Conservation (phyloP, 1,284 basidiomycete species). For the Exobasidium cylindrosporum region DNA sequence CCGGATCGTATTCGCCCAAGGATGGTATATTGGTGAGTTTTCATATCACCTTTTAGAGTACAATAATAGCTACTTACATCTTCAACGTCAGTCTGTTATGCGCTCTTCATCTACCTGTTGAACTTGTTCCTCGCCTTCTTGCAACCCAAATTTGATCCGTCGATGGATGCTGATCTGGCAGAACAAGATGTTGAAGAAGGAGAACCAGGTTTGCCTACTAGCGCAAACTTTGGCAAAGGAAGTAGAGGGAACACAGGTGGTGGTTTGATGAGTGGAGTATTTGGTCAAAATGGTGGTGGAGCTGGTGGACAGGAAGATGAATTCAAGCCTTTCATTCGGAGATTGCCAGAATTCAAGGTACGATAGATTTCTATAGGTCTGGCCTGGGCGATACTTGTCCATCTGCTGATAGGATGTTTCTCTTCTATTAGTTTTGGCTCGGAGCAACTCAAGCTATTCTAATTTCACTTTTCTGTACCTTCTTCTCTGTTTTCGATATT, state of each 20-base stretch:
- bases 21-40: slow-evolving; percentile 73
- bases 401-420: no score
- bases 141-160: slow-evolving; percentile 93
- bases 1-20: slow-evolving; percentile 83
- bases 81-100: slow-evolving; percentile 43
- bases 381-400: no score
- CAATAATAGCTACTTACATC: not conserved
- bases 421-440: slow-evolving; percentile 64
- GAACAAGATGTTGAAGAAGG: slow-evolving; percentile 95
- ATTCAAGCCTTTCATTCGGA: slow-evolving; percentile 77
- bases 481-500: slow-evolving; percentile 69
- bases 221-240: slow-evolving; percentile 24
- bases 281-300: slow-evolving; percentile 64
- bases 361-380: no score
- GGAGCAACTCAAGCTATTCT: slow-evolving; percentile 84
- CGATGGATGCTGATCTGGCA: slow-evolving; percentile 83
- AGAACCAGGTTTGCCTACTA: slow-evolving; percentile 60
- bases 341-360: slow-evolving; percentile 94
- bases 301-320: slow-evolving; percentile 38
- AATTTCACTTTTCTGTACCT: slow-evolving; percentile 65
- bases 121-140: slow-evolving; percentile 77
- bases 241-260: slow-evolving; percentile 16
- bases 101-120: slow-evolving; percentile 54
- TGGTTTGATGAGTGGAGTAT: slow-evolving; percentile 51
- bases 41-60: not conserved